phyloP scores from a whole-genome alignment of 1,284 basidiomycete species.

The Cutaneotrichosporon cyanovorans region DNA sequence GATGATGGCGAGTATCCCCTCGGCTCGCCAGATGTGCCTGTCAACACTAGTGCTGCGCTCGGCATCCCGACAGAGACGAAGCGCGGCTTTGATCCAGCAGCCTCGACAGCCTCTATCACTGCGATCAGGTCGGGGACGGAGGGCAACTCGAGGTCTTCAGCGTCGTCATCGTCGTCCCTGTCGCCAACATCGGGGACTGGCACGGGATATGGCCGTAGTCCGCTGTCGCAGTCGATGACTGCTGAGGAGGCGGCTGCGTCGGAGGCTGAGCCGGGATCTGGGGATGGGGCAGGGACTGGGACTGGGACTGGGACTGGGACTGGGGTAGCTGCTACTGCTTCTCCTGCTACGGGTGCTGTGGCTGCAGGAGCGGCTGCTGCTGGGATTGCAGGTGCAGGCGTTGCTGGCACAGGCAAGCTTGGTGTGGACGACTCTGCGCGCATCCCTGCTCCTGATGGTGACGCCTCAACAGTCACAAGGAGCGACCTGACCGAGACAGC shows the following conservation, averaged over 20 bases:
- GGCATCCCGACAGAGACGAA: slow-evolving; percentile 10
- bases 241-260: neutral
- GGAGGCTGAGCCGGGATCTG: neutral
- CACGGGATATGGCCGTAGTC: neutral
- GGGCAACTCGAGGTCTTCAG: slow-evolving; percentile 19
- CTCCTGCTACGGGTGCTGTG: neutral
- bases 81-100: slow-evolving; percentile 29
- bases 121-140: slow-evolving; percentile 38
- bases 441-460: too few relatives aligned
- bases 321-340: too few relatives aligned
- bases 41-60: neutral
- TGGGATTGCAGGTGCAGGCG: neutral
- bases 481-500: too few relatives aligned
- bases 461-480: too few relatives aligned
- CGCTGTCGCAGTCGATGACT: neutral
- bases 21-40: neutral
- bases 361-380: neutral
- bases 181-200: too few relatives aligned
- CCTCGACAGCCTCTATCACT: slow-evolving; percentile 30
- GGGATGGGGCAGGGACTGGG: too few relatives aligned
- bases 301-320: neutral
- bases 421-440: too few relatives aligned
- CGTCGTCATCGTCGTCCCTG: too few relatives aligned
- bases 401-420: neutral
- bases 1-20: neutral